These are phyloP conservation scores for Trichocladium antarcticum DNA, from an alignment of 495 filamentous ascomycete genomes.

Conservation along the genomic window DNA sequence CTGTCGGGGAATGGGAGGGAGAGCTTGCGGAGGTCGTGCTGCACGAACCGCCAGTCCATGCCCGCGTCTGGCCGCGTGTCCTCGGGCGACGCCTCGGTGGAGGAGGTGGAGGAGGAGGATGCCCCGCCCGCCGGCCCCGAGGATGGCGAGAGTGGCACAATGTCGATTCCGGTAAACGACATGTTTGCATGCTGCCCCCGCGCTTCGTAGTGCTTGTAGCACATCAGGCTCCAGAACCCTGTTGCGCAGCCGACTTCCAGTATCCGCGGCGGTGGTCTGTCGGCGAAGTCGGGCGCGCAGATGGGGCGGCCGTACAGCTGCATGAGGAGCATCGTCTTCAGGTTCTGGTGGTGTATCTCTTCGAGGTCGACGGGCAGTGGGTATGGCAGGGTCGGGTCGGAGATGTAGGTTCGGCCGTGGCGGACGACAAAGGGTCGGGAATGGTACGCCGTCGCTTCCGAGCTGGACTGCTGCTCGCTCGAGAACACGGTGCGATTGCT, in stretches of 20 bases:
- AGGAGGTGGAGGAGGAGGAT: slow-evolving; percentile 7
- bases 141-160: slow-evolving; percentile 62
- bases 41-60: slow-evolving; percentile 79
- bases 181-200: slow-evolving; percentile 45
- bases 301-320: slow-evolving; percentile 71
- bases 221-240: slow-evolving; percentile 79
- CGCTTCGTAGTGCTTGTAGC: slow-evolving; percentile 60
- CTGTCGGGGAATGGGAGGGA: slow-evolving; percentile 72
- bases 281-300: slow-evolving; percentile 54
- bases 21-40: slow-evolving; percentile 65
- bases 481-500: slow-evolving; percentile 29
- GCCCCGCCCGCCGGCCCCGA: not conserved
- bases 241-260: slow-evolving; percentile 84
- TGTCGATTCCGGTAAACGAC: slow-evolving; percentile 75
- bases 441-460: slow-evolving; percentile 24
- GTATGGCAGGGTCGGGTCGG: slow-evolving; percentile 63
- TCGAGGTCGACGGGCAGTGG: slow-evolving; percentile 79
- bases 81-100: not conserved
- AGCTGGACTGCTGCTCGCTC: slow-evolving; percentile 21
- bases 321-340: slow-evolving; percentile 70
- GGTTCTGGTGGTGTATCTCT: slow-evolving; percentile 77
- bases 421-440: slow-evolving; percentile 56
- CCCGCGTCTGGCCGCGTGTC: slow-evolving; percentile 43
- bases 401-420: slow-evolving; percentile 70
- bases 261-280: slow-evolving; percentile 61